Base-by-base conservation (phyloP, 305 asterid genomes). In the Rubia balearica region DNA sequence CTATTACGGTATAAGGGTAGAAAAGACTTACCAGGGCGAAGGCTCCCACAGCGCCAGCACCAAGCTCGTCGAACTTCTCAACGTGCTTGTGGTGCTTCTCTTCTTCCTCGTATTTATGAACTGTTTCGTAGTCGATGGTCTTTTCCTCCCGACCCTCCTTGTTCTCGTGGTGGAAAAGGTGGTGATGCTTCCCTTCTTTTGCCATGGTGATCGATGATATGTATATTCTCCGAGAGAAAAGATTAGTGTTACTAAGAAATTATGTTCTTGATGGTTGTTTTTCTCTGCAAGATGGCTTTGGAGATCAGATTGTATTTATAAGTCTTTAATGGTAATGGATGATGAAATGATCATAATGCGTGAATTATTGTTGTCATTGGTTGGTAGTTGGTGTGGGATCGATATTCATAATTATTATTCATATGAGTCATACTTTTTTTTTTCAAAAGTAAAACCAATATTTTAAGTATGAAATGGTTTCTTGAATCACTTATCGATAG, bases 41-140 rank as follows among this genome's bases (percentile, higher is more conserved):
- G 66, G 81, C 77, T 19, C 68, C 65, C 10, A 67, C 68, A 22
- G 72, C 68, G 3, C 17, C 74, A 17, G 70, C 33, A 42, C 78
- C 71, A 7, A 75, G 48, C 49, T 22, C 65, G 60, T 67, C 75
- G 12, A 75, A 8, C 51, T 53, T 16, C 21, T 68, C 78, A 16
- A 49, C 71, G 70, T 75, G 78, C 43, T 70, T 65, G 68, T 63
- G 68, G 48, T 63, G 68, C 49, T 63, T 63, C 68, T 63, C 68
- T 63, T 63, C 68, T 40, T 75, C 70, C 63, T 75, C 78, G 7
- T 75, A 75, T 13, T 69, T 73, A 36, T 69, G 65, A 33, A 12
- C 72, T 0, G 63, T 27, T 9, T 27, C 42, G 21, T 63, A 63
- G 30, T 40, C 68, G 2, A 63, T n/a, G 12, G 68, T 30, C 27